Conservation (phyloP, 345 rosid genomes). For the Eucalyptus rudis region DNA sequence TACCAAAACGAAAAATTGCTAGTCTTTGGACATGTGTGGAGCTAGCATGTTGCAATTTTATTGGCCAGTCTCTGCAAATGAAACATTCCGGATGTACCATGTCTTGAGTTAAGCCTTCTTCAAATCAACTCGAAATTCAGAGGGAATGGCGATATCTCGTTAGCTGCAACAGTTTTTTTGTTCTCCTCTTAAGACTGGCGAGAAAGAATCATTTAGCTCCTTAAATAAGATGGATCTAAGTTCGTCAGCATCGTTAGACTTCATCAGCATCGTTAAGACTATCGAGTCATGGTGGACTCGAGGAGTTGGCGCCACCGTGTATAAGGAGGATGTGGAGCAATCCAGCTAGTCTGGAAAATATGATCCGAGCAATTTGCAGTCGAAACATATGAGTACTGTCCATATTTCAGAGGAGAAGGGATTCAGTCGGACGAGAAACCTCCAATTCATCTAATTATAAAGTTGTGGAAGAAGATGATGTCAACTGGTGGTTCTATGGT, state of each 20-base stretch:
- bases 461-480: accelerated
- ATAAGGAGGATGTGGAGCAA: neutral
- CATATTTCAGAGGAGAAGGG: accelerated
- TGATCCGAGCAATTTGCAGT: neutral
- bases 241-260: neutral
- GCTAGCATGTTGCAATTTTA: neutral
- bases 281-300: neutral
- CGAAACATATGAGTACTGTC: neutral
- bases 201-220: neutral
- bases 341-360: neutral
- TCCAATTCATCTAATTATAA: accelerated
- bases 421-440: accelerated
- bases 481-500: slow-evolving; percentile 58
- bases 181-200: neutral
- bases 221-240: neutral
- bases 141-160: neutral
- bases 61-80: neutral
- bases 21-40: neutral
- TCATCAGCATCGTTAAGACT: neutral
- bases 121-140: neutral
- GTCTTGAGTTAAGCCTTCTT: neutral
- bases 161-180: neutral
- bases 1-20: neutral
- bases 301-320: neutral
- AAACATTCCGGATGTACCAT: neutral